phyloP scores from a whole-genome alignment of 2,329 filamentous ascomycete species.

The Mariannaea elegans region DNA sequence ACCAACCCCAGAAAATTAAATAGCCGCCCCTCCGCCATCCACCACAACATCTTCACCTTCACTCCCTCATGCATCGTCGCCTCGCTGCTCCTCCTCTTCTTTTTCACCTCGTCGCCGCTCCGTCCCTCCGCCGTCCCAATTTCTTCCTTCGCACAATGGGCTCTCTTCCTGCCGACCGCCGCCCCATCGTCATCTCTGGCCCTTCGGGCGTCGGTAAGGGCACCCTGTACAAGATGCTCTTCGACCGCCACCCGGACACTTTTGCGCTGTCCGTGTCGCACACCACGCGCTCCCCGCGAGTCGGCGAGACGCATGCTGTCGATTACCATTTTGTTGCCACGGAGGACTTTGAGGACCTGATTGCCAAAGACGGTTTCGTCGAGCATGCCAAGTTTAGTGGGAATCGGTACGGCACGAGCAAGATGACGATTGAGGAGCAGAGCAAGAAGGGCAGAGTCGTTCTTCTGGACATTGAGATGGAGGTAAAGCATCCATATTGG shows the following conservation, averaged over 20 bases:
- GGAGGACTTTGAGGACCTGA: slow-evolving; percentile 72
- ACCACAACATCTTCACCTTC: not conserved
- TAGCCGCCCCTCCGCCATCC: slow-evolving; percentile 8
- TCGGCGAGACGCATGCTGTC: slow-evolving; percentile 76
- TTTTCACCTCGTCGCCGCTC: slow-evolving; percentile 2
- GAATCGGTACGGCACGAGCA: slow-evolving; percentile 88
- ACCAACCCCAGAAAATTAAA: not conserved
- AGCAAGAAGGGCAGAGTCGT: slow-evolving; percentile 76
- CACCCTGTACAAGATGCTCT: slow-evolving; percentile 78
- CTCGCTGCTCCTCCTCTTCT: not conserved
- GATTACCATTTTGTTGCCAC: slow-evolving; percentile 83
- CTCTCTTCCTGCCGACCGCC: slow-evolving; percentile 54
- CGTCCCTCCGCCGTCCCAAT: slow-evolving; percentile 1
- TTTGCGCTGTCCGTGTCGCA: slow-evolving; percentile 72
- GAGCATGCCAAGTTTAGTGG: slow-evolving; percentile 87
- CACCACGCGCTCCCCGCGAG: slow-evolving; percentile 83
- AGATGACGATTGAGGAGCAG: slow-evolving; percentile 80
- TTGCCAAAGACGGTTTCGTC: slow-evolving; percentile 76
- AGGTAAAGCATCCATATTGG: slow-evolving; percentile 59
- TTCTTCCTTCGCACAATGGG: slow-evolving; percentile 30
- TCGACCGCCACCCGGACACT: slow-evolving; percentile 61
- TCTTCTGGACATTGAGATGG: slow-evolving; percentile 96
- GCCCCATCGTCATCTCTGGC: slow-evolving; percentile 81
- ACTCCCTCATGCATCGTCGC: slow-evolving; percentile 7
- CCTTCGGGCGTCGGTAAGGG: slow-evolving; percentile 85